phyloP scores from a whole-genome alignment of 345 rosid species.

The Stellera chamaejasme region DNA sequence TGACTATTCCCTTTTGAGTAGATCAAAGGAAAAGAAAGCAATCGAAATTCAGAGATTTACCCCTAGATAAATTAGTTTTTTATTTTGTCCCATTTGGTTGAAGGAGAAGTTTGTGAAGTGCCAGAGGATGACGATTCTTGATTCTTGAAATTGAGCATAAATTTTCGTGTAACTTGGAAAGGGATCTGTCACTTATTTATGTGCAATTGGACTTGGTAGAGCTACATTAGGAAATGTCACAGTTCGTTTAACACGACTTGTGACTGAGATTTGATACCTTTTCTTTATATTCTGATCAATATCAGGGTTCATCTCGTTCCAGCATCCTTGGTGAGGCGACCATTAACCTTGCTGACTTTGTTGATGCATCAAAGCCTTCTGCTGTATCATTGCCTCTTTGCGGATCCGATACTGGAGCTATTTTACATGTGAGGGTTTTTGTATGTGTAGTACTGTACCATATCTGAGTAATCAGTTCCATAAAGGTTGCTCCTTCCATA shows the following conservation, averaged over 20 bases:
- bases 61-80: conserved; percentile 3
- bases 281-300: conserved; percentile 17
- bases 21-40: too few species aligned
- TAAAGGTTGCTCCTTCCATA: background rate
- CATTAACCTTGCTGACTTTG: conserved; percentile 89
- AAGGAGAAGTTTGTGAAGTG: background rate
- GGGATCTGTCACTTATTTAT: conserved; percentile 1
- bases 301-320: conserved; percentile 88
- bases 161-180: too few species aligned
- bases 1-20: background rate
- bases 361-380: conserved; percentile 80
- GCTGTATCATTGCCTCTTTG: conserved; percentile 57
- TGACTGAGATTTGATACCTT: conserved; percentile 10
- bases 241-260: background rate
- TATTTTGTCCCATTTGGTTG: background rate
- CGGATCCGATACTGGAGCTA: conserved; percentile 83
- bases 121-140: background rate
- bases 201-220: background rate
- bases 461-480: conserved; percentile 1
- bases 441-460: conserved; percentile 10
- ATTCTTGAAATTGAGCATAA: background rate
- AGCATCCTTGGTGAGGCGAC: conserved; percentile 88
- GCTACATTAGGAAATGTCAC: conserved; percentile 1
- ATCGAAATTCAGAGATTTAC: background rate
- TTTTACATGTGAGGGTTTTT: conserved; percentile 72